These are phyloP conservation scores for Hura crepitans DNA, from an alignment of 441 rosid genomes.

Conservation along the genomic window DNA sequence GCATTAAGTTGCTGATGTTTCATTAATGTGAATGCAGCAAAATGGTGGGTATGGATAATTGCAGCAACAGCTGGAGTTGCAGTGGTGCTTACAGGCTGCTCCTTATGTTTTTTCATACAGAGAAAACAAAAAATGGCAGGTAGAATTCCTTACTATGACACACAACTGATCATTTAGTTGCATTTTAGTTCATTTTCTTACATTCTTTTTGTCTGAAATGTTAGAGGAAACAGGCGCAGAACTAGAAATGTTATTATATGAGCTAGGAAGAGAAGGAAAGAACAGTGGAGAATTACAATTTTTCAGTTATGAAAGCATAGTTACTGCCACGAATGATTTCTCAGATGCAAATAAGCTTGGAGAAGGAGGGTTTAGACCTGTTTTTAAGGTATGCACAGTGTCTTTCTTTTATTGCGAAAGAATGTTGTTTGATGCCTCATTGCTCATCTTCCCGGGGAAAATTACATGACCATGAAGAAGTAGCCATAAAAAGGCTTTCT, in stretches of 20 bases:
- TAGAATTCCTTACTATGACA: not conserved
- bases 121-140: not conserved
- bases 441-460: slow-evolving; percentile 13
- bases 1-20: too few relatives aligned
- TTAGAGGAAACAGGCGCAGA: not conserved
- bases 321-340: slow-evolving; percentile 6
- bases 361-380: slow-evolving; percentile 26
- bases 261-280: not conserved
- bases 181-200: too few relatives aligned
- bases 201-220: not conserved
- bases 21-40: not conserved
- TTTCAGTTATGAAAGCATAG: not conserved
- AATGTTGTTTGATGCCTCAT: not conserved
- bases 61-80: slow-evolving; percentile 21
- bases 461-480: slow-evolving; percentile 19
- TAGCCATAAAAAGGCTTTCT: slow-evolving; percentile 29
- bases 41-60: slow-evolving; percentile 24
- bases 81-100: slow-evolving; percentile 16
- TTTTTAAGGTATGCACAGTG: slow-evolving; percentile 16
- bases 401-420: not conserved
- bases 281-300: not conserved
- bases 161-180: not conserved
- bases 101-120: not conserved
- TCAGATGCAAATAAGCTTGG: slow-evolving; percentile 21
- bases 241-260: not conserved